These are phyloP conservation scores for Alternaria gansuensis DNA, from an alignment of 2,329 filamentous ascomycete genomes.

Conservation along the genomic window DNA sequence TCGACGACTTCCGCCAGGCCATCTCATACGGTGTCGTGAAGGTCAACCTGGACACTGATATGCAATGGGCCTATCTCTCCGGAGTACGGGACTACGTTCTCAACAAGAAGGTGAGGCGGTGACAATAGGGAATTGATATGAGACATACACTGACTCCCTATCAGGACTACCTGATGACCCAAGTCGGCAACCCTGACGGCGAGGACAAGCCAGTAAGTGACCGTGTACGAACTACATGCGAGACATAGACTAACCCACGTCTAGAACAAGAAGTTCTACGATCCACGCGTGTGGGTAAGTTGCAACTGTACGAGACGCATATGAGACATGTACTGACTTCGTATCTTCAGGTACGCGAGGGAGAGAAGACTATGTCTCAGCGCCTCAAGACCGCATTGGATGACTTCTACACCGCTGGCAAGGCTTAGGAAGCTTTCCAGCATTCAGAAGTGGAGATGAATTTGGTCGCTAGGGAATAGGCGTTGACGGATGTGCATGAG, in stretches of 20 bases:
- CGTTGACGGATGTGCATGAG: conserved; percentile 26
- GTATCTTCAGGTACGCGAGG: conserved; percentile 88
- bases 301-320: not conserved
- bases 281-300: not conserved
- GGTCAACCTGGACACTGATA: conserved; percentile 98
- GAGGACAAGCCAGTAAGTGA: conserved; percentile 79
- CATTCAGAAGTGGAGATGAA: not conserved
- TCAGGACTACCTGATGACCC: not conserved
- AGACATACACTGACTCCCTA: not conserved
- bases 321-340: not conserved
- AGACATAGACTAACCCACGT: not conserved
- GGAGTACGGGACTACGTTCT: conserved; percentile 95
- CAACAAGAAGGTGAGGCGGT: conserved; percentile 74
- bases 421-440: conserved; percentile 66
- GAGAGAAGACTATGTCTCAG: conserved; percentile 89
- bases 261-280: conserved; percentile 82
- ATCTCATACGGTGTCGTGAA: conserved; percentile 88
- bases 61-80: conserved; percentile 86
- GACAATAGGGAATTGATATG: not conserved
- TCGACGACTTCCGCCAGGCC: conserved; percentile 77
- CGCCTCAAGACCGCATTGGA: conserved; percentile 82
- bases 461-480: conserved; percentile 21
- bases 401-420: conserved; percentile 87
- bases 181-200: conserved; percentile 85
- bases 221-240: not conserved